A percentile compares a stretch with the other conserved stretches of the same genome.
Evolutionary conservation across 2,329 filamentous ascomycete genomes (phyloP).

Genomic region (Sordariomycetes sp.): DNA sequence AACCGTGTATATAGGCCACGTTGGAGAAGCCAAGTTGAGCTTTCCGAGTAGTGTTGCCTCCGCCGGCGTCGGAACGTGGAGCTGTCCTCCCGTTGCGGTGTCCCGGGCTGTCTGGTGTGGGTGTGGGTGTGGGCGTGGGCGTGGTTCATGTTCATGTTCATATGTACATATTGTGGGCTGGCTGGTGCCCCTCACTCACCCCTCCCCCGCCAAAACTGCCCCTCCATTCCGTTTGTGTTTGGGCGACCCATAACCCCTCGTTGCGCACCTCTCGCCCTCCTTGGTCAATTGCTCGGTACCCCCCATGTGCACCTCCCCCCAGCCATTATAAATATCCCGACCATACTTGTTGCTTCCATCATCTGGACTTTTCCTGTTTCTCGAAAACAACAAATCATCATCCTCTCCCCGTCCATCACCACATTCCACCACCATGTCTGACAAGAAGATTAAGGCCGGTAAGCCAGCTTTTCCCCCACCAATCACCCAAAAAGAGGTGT

Average conservation of each 20-base stretch:
- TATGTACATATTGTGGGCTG: neutral
- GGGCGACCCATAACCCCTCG: conserved; percentile 3
- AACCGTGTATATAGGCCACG: too few relatives aligned
- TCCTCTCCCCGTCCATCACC: neutral
- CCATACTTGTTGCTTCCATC: neutral
- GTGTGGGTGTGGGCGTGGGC: too few relatives aligned
- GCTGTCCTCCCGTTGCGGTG: too few relatives aligned
- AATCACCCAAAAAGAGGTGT: neutral
- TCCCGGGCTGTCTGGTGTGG: too few relatives aligned
- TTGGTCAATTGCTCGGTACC: neutral
- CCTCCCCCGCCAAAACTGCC: conserved; percentile 1
- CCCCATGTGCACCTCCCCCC: conserved; percentile 4
- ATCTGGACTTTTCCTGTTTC: neutral
- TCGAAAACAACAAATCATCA: neutral
- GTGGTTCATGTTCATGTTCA: too few relatives aligned
- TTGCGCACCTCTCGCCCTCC: conserved; percentile 2
- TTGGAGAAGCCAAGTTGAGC: too few relatives aligned
- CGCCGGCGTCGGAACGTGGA: too few relatives aligned
- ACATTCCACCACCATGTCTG: conserved; percentile 4
- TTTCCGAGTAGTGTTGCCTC: too few relatives aligned
- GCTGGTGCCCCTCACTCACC: neutral
- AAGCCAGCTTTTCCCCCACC: conserved; percentile 14
- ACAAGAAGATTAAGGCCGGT: conserved; percentile 53
- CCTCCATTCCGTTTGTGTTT: conserved; percentile 1
- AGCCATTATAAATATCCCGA: conserved; percentile 3